Base-by-base conservation (phyloP, 495 filamentous ascomycete species). In the Lophium mytilinum region DNA sequence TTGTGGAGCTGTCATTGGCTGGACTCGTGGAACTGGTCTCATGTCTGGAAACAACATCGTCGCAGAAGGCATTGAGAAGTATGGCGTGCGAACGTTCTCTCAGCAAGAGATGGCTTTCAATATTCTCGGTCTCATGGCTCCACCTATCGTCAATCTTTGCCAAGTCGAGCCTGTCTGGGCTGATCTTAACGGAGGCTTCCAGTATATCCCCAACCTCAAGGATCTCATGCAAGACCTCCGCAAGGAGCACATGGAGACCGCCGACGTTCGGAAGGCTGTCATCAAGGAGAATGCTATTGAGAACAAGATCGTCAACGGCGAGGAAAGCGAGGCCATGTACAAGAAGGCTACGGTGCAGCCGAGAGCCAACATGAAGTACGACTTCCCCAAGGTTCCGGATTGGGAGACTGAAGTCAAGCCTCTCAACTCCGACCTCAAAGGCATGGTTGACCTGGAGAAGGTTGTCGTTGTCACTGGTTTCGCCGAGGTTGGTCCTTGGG, bases 101-200 rank as follows among this genome's bases (percentile, higher is more conserved):
- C 94, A 97, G 75, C 89, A 94, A 65, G 93, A 99, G 73, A 99
- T 99, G 93, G 93, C 93, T 3, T 97, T 99, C 80, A 99, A 97
- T 72, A 75, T 99, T 52, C 83, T 99, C 37, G 92, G 93, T 54
- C 83, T 99, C 47, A 96, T 99, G 93, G 83, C 92, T 4, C 90
- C 93, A 9, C 81, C 85, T 21, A 88, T 99, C 58, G 91, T 95
- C 63, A 90, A 97, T 66, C 82, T 99, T 34, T 97, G 94, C 77
- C 93, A 99, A 73, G 77, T 82, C 33, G 91, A 99, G 68, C 93
- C 93, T 4, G 89, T 99, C 54, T 96, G 87, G 71, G 93, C 94
- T 50, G 93, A 99, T 74, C 79, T 99, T 34, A 99, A 97, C 72
- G 93, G 93, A 61, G 93, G 92, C 55, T 83, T 99, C 40, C 94